Evolutionary conservation across 495 filamentous ascomycete species (phyloP), one percentile per base, ranked within the genome.

Genomic region (Xylaria cubensis): DNA sequence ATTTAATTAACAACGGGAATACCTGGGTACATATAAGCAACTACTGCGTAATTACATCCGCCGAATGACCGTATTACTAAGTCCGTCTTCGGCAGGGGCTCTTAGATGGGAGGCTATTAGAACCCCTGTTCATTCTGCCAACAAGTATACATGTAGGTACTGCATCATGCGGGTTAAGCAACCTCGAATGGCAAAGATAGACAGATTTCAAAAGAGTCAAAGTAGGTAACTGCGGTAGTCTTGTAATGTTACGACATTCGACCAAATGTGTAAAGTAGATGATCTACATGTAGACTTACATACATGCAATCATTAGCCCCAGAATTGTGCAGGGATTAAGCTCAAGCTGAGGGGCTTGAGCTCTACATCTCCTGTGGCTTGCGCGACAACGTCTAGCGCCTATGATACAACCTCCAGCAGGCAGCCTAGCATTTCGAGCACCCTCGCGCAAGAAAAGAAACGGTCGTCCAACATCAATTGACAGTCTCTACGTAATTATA

Each of bases 341-440:
- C 53, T 69, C 39, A 13, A 9, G 34, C 61, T 61, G 53, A 62
- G 67, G 67, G 67, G 67, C 67, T 69, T 34, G 67, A 69, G 55
- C 55, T 68, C 66, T 69, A 41, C 42, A 21, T 67, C 36, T 68
- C 53, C 24, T 69, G 67, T 69, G 67, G 67, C 67, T 69, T 69
- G 67, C 67, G 67, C 26, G 36, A 69, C 66, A 69, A 69, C 66
- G 39, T 69, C 51, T 61, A n/a, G 58, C 58, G 58, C 32, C 58
- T 21, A 41, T 61, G 55, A n/a, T 48, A 46, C 67, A 46, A 39
- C 50, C 32, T 55, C 13, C 50, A 29, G 50, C 10, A 34, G 19
- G 34, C 34, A 39, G n/a, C 3, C 58, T 19, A 67, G 48, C 50
- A 41, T 29, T 42, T 51, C 34, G n/a, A 67, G 50, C 10, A 44